phyloP scores from a whole-genome alignment of 2,329 filamentous ascomycete species.

The Talaromyces sp. region DNA sequence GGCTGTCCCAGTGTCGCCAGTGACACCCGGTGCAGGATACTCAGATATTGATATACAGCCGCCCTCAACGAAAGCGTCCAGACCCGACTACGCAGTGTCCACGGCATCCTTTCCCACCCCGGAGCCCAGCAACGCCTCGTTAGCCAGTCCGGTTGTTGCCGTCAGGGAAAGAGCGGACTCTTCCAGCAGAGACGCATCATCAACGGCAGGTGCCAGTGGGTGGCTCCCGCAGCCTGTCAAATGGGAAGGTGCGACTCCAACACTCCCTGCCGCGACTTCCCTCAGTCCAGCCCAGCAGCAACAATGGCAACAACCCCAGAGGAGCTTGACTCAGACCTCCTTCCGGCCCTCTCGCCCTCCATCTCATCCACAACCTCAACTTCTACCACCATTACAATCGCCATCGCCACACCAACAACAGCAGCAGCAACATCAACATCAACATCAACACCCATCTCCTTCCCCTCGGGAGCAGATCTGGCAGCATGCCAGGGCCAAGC shows the following conservation, averaged over 20 bases:
- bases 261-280: not conserved
- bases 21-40: constrained; percentile 16
- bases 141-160: constrained; percentile 26
- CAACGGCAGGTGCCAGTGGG: not conserved
- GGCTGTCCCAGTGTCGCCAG: constrained; percentile 12
- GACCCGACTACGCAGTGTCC: constrained; percentile 5
- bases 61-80: constrained; percentile 7
- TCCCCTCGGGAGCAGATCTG: constrained; percentile 12
- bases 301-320: not conserved
- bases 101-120: constrained; percentile 29
- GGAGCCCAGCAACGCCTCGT: constrained; percentile 28
- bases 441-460: not conserved
- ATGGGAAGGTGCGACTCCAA: not conserved
- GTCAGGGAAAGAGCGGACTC: constrained; percentile 17
- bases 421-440: not conserved
- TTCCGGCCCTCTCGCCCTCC: not conserved
- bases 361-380: not conserved
- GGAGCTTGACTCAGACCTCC: not conserved
- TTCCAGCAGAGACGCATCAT: not conserved
- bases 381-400: not conserved
- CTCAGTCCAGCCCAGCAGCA: not conserved
- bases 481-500: constrained; percentile 11
- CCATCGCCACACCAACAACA: not conserved
- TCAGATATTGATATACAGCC: not conserved
- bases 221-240: not conserved